Evolutionary conservation across 225 moss, liverwort and hornwort species (phyloP).

Genomic region (Polytrichum formosum): DNA sequence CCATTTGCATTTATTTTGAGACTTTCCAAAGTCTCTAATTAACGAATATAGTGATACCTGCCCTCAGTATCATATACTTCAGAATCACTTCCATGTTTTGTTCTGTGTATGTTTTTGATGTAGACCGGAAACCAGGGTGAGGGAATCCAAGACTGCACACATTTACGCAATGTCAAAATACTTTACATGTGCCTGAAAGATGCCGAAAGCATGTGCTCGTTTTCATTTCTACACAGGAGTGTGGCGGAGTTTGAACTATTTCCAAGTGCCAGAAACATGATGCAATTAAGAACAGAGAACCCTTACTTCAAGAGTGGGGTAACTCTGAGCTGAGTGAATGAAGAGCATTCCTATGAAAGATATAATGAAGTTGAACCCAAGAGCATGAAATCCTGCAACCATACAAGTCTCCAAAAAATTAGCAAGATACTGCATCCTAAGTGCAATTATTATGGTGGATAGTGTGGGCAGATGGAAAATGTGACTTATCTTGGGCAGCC

Average conservation of each 20-base stretch:
- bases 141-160: conserved; percentile 62
- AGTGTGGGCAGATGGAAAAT: no score
- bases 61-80: conserved; percentile 72
- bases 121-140: conserved; percentile 47
- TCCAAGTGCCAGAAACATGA: background rate
- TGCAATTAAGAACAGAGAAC: background rate
- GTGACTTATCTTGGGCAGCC: no score
- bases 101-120: conserved; percentile 58
- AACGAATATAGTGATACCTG: conserved; percentile 20
- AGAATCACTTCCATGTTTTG: conserved; percentile 71
- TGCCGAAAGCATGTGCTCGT: background rate
- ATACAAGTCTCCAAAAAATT: background rate
- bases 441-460: no score
- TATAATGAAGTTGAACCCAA: conserved; percentile 50
- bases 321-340: conserved; percentile 50
- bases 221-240: background rate
- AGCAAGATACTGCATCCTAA: background rate
- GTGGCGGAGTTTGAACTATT: background rate
- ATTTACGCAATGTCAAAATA: background rate
- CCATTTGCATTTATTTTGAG: no score
- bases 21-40: no score
- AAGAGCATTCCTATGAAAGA: conserved; percentile 22
- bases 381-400: conserved; percentile 53
- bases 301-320: conserved; percentile 57
- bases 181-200: no score